phyloP scores from a whole-genome alignment of 768 basidiomycete species.

The Mycena kentingensis region DNA sequence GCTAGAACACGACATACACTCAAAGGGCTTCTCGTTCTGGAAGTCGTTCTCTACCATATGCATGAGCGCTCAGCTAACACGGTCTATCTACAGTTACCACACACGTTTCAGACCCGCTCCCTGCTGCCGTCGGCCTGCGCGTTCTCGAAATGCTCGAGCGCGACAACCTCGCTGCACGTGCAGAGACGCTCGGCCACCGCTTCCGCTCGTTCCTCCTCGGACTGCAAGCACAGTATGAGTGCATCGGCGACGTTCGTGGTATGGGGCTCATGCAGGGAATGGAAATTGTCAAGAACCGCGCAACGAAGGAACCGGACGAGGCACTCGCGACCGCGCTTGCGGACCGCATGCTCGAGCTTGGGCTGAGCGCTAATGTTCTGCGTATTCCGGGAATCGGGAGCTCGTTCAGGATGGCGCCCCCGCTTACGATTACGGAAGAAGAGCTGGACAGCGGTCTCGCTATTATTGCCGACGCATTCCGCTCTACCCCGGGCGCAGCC shows the following conservation, averaged over 20 bases:
- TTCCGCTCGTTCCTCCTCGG: conserved; percentile 21
- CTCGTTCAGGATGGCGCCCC: conserved; percentile 27
- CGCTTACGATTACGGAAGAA: conserved; percentile 20
- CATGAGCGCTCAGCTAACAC: not conserved
- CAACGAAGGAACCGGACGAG: conserved; percentile 23
- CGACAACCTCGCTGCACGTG: conserved; percentile 21
- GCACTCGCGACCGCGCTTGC: conserved; percentile 17
- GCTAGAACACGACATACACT: conserved; percentile 23
- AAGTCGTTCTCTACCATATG: conserved; percentile 6
- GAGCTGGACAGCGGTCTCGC: conserved; percentile 23
- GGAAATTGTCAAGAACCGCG: conserved; percentile 23
- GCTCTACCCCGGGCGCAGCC: conserved; percentile 18
- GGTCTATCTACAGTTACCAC: conserved; percentile 16
- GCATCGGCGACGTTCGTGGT: conserved; percentile 26
- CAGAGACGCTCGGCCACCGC: conserved; percentile 18
- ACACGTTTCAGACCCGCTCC: conserved; percentile 24
- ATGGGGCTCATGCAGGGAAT: conserved; percentile 25
- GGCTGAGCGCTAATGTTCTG: conserved; percentile 26
- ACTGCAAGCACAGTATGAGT: conserved; percentile 23
- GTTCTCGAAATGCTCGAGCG: conserved; percentile 25
- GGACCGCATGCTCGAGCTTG: conserved; percentile 24
- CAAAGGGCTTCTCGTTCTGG: conserved; percentile 25
- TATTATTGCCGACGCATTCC: conserved; percentile 23
- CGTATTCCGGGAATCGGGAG: conserved; percentile 24
- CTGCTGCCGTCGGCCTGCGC: conserved; percentile 22